A percentile compares a stretch with the other conserved stretches of the same genome.
Evolutionary conservation across 2,329 filamentous ascomycete genomes (phyloP).

Genomic region (Penicillium freii): DNA sequence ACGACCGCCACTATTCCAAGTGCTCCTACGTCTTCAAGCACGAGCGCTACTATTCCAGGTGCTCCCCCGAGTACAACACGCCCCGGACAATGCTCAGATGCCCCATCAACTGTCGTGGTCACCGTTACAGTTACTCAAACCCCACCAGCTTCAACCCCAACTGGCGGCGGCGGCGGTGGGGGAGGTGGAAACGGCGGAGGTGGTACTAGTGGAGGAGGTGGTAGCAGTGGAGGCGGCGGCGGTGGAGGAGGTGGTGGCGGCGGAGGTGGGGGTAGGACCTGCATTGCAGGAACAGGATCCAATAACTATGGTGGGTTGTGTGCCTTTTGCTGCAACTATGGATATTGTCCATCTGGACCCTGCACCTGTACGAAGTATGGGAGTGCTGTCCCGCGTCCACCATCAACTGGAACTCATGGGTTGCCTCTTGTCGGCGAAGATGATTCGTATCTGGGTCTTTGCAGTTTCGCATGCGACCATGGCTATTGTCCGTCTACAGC

Average conservation of each 20-base stretch:
- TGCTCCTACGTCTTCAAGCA: neutral
- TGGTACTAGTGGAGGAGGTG: neutral
- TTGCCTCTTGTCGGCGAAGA: constrained; percentile 23
- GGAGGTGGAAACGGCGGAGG: neutral
- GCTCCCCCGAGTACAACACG: neutral
- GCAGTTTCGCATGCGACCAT: constrained; percentile 49
- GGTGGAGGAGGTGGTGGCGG: neutral
- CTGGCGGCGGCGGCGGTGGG: neutral
- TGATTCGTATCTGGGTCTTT: constrained; percentile 46
- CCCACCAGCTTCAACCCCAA: neutral
- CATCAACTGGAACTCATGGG: constrained; percentile 22
- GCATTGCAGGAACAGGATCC: constrained; percentile 29
- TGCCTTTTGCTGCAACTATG: constrained; percentile 31
- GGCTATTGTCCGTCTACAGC: constrained; percentile 46
- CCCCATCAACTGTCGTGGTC: neutral
- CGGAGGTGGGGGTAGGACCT: constrained; percentile 8
- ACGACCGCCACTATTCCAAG: neutral
- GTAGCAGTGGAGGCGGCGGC: neutral
- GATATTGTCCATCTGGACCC: constrained; percentile 33
- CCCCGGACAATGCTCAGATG: neutral
- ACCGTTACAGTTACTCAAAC: constrained; percentile 9
- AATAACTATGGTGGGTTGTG: constrained; percentile 33
- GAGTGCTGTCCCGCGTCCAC: constrained; percentile 22
- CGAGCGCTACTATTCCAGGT: neutral
- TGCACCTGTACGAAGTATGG: constrained; percentile 33